These are phyloP conservation scores for Micractinium conductrix DNA, from an alignment of 139 green algal genomes.

Conservation along the genomic window DNA sequence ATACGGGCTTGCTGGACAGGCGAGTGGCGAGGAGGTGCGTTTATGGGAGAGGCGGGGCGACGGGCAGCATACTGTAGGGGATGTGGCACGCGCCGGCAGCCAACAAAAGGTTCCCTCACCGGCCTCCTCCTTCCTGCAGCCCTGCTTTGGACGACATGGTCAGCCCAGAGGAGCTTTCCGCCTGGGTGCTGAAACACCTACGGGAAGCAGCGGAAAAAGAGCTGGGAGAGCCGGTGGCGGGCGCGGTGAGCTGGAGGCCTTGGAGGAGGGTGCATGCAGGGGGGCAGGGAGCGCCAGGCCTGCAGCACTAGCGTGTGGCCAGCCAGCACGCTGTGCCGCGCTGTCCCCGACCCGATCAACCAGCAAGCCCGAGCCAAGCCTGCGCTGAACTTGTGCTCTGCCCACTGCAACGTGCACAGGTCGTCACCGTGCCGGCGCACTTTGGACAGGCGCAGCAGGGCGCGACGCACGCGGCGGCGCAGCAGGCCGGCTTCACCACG, in stretches of 20 bases:
- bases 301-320: neutral
- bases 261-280: too few relatives aligned
- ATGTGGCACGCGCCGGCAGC: too few relatives aligned
- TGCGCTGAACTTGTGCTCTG: too few relatives aligned
- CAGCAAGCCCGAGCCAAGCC: too few relatives aligned
- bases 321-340: neutral
- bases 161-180: conserved; percentile 37
- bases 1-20: too few relatives aligned
- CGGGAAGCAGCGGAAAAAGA: conserved; percentile 42
- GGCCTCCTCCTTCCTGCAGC: neutral
- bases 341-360: too few relatives aligned
- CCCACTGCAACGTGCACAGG: too few relatives aligned
- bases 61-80: too few relatives aligned
- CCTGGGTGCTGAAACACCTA: conserved; percentile 62
- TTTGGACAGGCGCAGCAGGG: conserved; percentile 63
- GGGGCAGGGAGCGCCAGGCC: too few relatives aligned
- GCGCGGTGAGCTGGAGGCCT: conserved; percentile 42
- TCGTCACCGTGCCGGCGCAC: conserved; percentile 81
- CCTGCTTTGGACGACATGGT: conserved; percentile 14
- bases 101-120: neutral
- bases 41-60: too few relatives aligned
- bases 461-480: conserved; percentile 67
- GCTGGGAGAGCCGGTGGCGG: conserved; percentile 29
- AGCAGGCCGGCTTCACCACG: conserved; percentile 60
- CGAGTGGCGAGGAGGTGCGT: too few relatives aligned